These are phyloP conservation scores for Austroboletus novae-zelandiae DNA, from an alignment of 1,284 basidiomycete genomes.

Conservation along the genomic window DNA sequence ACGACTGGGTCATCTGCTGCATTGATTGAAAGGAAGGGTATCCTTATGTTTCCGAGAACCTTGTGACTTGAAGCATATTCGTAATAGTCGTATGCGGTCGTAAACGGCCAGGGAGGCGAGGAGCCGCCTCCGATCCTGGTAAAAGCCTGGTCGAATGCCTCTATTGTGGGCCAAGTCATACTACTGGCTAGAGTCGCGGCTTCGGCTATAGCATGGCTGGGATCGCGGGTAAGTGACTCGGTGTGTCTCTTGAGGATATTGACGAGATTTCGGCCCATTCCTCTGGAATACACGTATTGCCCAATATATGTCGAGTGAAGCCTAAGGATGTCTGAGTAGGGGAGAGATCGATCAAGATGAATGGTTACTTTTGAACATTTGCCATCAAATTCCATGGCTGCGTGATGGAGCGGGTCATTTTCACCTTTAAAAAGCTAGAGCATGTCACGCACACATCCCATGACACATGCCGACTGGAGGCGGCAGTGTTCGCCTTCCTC, in stretches of 20 bases:
- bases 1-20: conserved; percentile 92
- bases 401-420: conserved; percentile 9
- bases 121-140: conserved; percentile 79
- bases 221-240: conserved; percentile 47
- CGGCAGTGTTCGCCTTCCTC: conserved; percentile 80
- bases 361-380: conserved; percentile 54
- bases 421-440: conserved; percentile 8
- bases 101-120: conserved; percentile 77
- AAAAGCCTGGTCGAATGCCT: conserved; percentile 64
- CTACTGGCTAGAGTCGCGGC: conserved; percentile 44
- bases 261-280: conserved; percentile 79
- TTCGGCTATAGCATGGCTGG: conserved; percentile 50
- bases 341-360: conserved; percentile 14
- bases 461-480: conserved; percentile 71
- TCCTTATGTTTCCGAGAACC: conserved; percentile 53
- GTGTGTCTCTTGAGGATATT: conserved; percentile 65
- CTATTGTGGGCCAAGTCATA: conserved; percentile 53
- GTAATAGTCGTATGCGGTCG: conserved; percentile 82
- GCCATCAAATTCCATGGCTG: conserved; percentile 77
- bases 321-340: conserved; percentile 34
- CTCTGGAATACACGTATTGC: conserved; percentile 76
- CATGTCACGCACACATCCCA: conserved; percentile 68
- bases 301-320: conserved; percentile 66
- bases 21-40: conserved; percentile 83
- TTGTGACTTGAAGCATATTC: conserved; percentile 60